These are phyloP conservation scores for Ophiostoma sp. DNA, from an alignment of 2,329 filamentous ascomycete genomes.

Conservation along the genomic window DNA sequence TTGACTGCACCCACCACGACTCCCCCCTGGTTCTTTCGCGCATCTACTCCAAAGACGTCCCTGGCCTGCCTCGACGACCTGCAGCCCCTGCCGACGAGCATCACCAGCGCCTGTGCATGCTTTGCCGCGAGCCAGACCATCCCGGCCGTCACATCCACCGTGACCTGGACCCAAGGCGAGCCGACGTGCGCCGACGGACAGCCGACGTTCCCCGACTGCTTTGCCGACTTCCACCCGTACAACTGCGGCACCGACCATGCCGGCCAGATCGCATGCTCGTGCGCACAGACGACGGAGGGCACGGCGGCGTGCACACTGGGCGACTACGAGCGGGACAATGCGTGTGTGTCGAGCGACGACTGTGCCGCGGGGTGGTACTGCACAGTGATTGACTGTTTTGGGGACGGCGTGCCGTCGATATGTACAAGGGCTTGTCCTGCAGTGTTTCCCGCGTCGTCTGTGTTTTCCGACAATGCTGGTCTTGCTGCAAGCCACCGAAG, in stretches of 20 bases:
- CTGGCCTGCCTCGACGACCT: neutral
- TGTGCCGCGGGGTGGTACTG: no score
- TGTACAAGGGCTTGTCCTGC: neutral
- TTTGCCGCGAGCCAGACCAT: neutral
- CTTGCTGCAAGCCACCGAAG: neutral
- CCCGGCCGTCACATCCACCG: neutral
- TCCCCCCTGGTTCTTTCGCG: neutral
- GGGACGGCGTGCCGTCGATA: no score
- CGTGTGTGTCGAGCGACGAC: no score
- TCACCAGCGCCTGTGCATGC: slow-evolving; percentile 29
- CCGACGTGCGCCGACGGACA: neutral
- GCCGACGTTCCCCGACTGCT: neutral
- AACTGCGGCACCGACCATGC: no score
- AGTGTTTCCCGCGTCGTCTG: neutral
- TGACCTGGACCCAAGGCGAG: neutral
- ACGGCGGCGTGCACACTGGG: no score
- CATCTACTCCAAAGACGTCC: neutral
- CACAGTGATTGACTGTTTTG: no score
- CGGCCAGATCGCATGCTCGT: no score
- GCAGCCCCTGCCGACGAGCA: neutral
- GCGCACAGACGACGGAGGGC: no score
- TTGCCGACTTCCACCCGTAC: no score
- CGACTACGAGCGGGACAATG: no score
- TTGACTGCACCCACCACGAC: neutral
- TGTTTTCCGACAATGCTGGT: neutral